phyloP scores from a whole-genome alignment of 345 rosid species.

The Clausena lansium region DNA sequence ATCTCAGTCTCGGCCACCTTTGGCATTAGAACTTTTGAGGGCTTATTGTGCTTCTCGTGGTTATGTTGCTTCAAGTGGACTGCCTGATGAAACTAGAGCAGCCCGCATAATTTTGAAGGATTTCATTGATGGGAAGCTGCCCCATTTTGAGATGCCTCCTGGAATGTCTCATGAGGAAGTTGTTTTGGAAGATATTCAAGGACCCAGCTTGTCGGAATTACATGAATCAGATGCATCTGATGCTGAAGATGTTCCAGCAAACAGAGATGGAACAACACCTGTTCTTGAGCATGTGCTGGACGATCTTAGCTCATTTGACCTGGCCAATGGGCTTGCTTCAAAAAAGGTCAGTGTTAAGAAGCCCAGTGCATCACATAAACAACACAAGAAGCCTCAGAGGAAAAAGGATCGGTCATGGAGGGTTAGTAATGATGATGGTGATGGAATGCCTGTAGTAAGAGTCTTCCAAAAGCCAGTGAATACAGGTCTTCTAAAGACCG shows the following conservation, averaged over 20 bases:
- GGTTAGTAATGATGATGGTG: slow-evolving; percentile 50
- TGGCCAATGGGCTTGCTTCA: slow-evolving; percentile 58
- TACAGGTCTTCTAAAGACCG: slow-evolving; percentile 43
- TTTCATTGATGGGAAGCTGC: slow-evolving; percentile 76
- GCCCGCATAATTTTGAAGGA: slow-evolving; percentile 86
- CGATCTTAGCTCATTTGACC: slow-evolving; percentile 70
- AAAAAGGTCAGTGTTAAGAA: slow-evolving; percentile 48
- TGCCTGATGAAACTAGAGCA: slow-evolving; percentile 90
- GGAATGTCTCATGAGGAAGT: slow-evolving; percentile 39
- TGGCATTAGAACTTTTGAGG: slow-evolving; percentile 68
- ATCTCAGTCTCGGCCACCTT: slow-evolving; percentile 71
- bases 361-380: slow-evolving; percentile 51
- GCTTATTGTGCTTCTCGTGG: slow-evolving; percentile 85
- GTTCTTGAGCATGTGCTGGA: slow-evolving; percentile 58
- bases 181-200: slow-evolving; percentile 23
- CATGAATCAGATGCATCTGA: slow-evolving; percentile 47
- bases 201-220: slow-evolving; percentile 24
- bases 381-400: slow-evolving; percentile 72
- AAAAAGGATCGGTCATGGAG: slow-evolving; percentile 74
- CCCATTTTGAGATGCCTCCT: slow-evolving; percentile 76
- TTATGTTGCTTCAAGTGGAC: slow-evolving; percentile 83
- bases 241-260: slow-evolving; percentile 27
- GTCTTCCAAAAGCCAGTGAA: slow-evolving; percentile 63
- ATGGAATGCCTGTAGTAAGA: slow-evolving; percentile 72
- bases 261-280: slow-evolving; percentile 25